phyloP scores from a whole-genome alignment of 306 rosid genomes.

The Lotus japonicus region DNA sequence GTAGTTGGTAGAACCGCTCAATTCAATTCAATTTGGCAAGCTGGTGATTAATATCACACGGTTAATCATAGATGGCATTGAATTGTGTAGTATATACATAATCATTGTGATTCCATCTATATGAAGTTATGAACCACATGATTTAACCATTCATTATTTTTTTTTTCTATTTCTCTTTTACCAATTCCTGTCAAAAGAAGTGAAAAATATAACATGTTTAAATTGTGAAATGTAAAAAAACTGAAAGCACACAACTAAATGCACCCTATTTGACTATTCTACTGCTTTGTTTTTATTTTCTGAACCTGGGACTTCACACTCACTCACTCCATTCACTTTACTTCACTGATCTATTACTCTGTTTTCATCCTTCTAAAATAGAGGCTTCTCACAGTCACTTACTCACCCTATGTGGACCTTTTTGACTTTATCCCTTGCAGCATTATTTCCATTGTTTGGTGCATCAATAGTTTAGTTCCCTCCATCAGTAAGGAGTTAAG shows the following conservation, averaged over 20 bases:
- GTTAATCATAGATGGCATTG: neutral
- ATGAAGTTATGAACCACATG: neutral
- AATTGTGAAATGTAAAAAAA: neutral
- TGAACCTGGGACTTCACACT: neutral
- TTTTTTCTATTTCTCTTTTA: neutral
- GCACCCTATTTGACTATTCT: neutral
- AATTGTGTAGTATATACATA: neutral
- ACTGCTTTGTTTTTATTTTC: neutral
- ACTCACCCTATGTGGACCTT: neutral
- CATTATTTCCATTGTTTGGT: neutral
- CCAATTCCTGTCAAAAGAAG: neutral
- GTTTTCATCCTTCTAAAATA: neutral
- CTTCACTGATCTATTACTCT: neutral
- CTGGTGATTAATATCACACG: neutral
- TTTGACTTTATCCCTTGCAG: neutral
- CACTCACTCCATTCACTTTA: neutral
- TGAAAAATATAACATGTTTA: neutral
- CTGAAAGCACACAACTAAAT: neutral
- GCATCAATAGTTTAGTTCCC: neutral
- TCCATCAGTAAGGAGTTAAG: too few species aligned
- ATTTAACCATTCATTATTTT: neutral
- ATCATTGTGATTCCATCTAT: neutral
- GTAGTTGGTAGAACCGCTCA: neutral
- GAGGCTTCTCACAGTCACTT: neutral
- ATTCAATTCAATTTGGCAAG: neutral